phyloP scores from a whole-genome alignment of 2,329 filamentous ascomycete species.

The Microsporum canis region DNA sequence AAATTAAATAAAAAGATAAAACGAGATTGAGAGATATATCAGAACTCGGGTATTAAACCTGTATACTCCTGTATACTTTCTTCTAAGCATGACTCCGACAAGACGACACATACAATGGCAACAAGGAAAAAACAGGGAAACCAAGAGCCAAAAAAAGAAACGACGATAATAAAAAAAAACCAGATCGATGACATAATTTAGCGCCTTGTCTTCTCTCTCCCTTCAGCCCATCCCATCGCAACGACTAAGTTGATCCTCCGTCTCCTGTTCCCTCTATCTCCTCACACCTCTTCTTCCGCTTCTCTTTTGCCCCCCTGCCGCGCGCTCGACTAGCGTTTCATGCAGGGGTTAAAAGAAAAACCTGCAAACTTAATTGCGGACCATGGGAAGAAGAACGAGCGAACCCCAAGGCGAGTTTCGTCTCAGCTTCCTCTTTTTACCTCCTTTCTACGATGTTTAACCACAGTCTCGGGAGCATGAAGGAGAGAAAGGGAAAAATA shows the following conservation, averaged over 20 bases:
- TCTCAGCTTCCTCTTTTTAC: background rate
- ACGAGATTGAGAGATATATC: no score
- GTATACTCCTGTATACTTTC: no score
- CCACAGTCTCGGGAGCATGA: background rate
- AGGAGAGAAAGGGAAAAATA: background rate
- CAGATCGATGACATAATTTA: background rate
- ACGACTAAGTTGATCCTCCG: background rate
- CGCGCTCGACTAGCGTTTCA: background rate
- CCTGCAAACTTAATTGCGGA: background rate
- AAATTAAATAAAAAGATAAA: background rate
- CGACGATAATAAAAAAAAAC: background rate
- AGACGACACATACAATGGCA: background rate
- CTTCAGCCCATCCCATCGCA: background rate
- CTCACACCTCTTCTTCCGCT: background rate
- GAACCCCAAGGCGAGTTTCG: background rate
- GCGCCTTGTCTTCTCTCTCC: no score
- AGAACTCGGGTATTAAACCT: no score
- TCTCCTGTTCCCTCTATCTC: background rate
- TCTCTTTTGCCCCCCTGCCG: constrained; percentile 1
- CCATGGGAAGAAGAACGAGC: background rate
- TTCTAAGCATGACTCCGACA: background rate
- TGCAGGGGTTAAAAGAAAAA: background rate
- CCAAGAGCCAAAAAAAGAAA: background rate
- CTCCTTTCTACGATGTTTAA: background rate
- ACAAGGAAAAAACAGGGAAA: background rate